Conservation (phyloP, 176 grass and related monocot species). For the Sorghum bicolor region DNA sequence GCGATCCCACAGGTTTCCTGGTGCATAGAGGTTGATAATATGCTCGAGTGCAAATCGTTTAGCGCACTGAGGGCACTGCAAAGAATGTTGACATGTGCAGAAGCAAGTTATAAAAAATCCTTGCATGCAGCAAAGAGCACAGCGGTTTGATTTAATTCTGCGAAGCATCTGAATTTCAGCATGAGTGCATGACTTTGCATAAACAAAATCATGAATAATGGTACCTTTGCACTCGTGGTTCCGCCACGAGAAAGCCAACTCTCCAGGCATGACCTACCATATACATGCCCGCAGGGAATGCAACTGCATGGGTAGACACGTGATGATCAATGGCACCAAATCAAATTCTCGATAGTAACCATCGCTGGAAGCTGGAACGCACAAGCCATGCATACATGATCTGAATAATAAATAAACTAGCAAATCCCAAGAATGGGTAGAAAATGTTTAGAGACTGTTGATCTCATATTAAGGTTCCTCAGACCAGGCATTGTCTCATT, state of each 20-base stretch:
- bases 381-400: background rate
- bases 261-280: conserved; percentile 12
- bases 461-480: background rate
- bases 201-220: background rate
- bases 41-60: background rate
- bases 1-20: background rate
- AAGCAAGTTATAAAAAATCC: background rate
- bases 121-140: background rate
- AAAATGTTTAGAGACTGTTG: background rate
- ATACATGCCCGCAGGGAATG: conserved; percentile 23
- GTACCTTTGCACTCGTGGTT: background rate
- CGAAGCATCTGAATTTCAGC: background rate
- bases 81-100: background rate
- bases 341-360: background rate
- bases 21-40: background rate
- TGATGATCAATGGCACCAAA: background rate
- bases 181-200: background rate
- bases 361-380: background rate
- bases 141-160: background rate
- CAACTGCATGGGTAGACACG: background rate
- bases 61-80: background rate
- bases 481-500: background rate
- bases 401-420: background rate
- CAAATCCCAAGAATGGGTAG: background rate
- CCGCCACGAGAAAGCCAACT: background rate